These are phyloP conservation scores for Pleurotus giganteus DNA, from an alignment of 768 basidiomycete species.

Conservation along the genomic window DNA sequence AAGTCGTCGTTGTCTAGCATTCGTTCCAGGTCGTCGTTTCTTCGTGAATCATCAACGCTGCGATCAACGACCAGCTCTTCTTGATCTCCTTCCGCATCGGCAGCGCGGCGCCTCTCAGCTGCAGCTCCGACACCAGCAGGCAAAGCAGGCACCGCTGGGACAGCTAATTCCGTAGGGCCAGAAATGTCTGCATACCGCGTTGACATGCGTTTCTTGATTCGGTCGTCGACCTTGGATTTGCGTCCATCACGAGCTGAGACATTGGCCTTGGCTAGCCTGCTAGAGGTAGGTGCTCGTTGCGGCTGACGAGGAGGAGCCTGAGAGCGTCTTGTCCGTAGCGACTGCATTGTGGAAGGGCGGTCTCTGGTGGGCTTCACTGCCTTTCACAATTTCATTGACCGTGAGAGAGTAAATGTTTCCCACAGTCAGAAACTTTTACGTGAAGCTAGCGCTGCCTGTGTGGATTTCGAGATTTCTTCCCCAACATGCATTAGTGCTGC, in stretches of 20 bases:
- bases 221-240: constrained; percentile 73
- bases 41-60: constrained; percentile 36
- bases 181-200: constrained; percentile 90
- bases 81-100: constrained; percentile 27
- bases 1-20: constrained; percentile 75
- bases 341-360: constrained; percentile 41
- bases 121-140: constrained; percentile 42
- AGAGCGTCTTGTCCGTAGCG: constrained; percentile 51
- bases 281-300: constrained; percentile 18
- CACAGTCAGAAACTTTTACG: not conserved
- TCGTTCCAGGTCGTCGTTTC: constrained; percentile 56
- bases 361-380: not conserved
- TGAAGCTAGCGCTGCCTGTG: too few relatives aligned
- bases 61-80: constrained; percentile 50
- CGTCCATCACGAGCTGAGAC: constrained; percentile 38
- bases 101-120: constrained; percentile 20
- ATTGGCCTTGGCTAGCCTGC: constrained; percentile 33
- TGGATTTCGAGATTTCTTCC: too few relatives aligned
- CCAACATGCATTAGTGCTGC: too few relatives aligned
- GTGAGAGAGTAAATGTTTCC: not conserved
- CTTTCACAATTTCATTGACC: not conserved
- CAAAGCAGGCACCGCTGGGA: constrained; percentile 60
- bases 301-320: constrained; percentile 43
- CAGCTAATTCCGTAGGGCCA: constrained; percentile 53
- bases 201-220: constrained; percentile 95